A percentile compares a stretch with the other conserved stretches of the same genome.
These are phyloP conservation scores for Suhomyces emberorum DNA, from an alignment of 805 yeast genomes.

Conservation along the genomic window DNA sequence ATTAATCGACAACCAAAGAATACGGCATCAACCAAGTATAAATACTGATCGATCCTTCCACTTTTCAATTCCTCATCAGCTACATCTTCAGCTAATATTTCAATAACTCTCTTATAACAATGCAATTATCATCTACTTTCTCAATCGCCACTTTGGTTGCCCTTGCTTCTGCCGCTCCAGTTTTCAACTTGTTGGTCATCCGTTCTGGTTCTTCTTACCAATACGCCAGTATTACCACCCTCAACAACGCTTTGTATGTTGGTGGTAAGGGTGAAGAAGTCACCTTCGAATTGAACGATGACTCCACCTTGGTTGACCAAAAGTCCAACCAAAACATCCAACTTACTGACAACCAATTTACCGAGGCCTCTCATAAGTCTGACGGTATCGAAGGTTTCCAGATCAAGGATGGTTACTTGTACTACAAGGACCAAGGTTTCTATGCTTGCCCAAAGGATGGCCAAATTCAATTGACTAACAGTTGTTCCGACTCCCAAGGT, in stretches of 20 bases:
- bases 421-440: slow-evolving; percentile 7
- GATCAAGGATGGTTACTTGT: slow-evolving; percentile 13
- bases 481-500: slow-evolving; percentile 8
- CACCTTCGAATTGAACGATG: slow-evolving; percentile 21
- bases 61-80: slow-evolving; percentile 3
- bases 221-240: slow-evolving; percentile 10
- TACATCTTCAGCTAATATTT: too few relatives aligned
- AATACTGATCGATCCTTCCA: neutral
- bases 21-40: neutral
- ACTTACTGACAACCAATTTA: slow-evolving; percentile 6
- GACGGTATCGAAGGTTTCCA: slow-evolving; percentile 8
- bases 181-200: slow-evolving; percentile 18
- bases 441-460: slow-evolving; percentile 11
- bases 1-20: too few relatives aligned
- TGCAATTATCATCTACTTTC: slow-evolving; percentile 15
- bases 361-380: slow-evolving; percentile 3
- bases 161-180: slow-evolving; percentile 22
- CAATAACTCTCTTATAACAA: slow-evolving; percentile 5
- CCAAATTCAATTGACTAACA: slow-evolving; percentile 4
- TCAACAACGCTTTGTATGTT: slow-evolving; percentile 7
- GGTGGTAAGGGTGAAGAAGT: slow-evolving; percentile 12
- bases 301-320: slow-evolving; percentile 20
- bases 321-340: slow-evolving; percentile 15
- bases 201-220: slow-evolving; percentile 27
- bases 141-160: slow-evolving; percentile 20